Conservation (phyloP, 768 basidiomycete genomes). For the Erythrobasidium yunnanense region DNA sequence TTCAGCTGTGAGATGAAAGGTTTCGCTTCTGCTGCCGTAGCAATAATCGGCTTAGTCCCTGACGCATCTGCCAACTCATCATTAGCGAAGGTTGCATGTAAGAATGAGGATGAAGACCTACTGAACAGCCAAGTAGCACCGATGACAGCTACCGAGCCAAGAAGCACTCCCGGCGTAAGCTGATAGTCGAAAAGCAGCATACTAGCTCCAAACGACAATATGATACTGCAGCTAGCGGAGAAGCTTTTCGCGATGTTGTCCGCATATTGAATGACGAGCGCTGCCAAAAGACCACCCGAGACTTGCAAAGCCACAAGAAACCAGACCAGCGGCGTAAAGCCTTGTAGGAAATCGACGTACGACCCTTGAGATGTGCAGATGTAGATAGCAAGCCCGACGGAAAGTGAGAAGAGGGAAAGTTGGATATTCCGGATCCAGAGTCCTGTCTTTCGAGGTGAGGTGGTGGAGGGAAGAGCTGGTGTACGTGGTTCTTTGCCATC, state of each 20-base stretch:
- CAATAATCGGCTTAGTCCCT: not conserved
- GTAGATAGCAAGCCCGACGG: constrained; percentile 40
- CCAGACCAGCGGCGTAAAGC: constrained; percentile 83
- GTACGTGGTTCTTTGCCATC: not conserved
- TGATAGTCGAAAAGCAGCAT: constrained; percentile 74
- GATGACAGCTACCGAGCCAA: constrained; percentile 30
- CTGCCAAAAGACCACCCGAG: constrained; percentile 60
- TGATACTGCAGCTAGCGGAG: constrained; percentile 80
- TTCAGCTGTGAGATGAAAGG: too few species aligned
- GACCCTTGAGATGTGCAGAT: constrained; percentile 10
- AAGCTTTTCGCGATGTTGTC: constrained; percentile 46
- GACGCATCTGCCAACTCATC: too few species aligned
- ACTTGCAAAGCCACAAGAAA: constrained; percentile 77
- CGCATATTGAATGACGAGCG: constrained; percentile 49
- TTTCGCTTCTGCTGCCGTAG: too few species aligned
- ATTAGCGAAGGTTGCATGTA: not conserved
- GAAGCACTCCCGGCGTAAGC: constrained; percentile 23
- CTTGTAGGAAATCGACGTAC: constrained; percentile 48
- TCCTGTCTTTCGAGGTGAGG: constrained; percentile 56
- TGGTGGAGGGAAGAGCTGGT: too few species aligned
- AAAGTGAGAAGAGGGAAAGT: constrained; percentile 77
- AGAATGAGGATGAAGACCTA: not conserved
- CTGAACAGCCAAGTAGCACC: constrained; percentile 31
- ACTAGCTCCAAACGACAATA: constrained; percentile 82
- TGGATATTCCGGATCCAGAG: constrained; percentile 96